Conservation (phyloP, 2,329 filamentous ascomycete species). For the Metarhizium sp. region DNA sequence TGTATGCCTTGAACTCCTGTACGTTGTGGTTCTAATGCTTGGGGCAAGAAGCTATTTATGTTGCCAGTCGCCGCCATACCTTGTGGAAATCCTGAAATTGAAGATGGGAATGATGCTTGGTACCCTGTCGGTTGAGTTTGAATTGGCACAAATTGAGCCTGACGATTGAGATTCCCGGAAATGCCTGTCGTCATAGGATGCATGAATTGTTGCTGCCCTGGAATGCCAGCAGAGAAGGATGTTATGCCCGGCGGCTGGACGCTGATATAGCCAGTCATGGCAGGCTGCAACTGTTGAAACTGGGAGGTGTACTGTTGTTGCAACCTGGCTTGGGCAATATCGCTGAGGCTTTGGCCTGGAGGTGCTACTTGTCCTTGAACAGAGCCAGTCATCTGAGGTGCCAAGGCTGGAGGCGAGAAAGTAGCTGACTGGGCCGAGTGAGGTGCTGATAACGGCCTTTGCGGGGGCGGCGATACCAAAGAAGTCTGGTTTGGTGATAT, state of each 20-base stretch:
- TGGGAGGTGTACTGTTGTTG: slow-evolving; percentile 50
- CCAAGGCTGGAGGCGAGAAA: slow-evolving; percentile 66
- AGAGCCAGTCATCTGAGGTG: slow-evolving; percentile 75
- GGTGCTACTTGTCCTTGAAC: slow-evolving; percentile 55
- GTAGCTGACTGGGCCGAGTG: slow-evolving; percentile 66
- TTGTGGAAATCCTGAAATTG: slow-evolving; percentile 33
- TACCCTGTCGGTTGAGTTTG: slow-evolving; percentile 60
- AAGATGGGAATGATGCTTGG: slow-evolving; percentile 26
- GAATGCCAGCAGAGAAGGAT: slow-evolving; percentile 25
- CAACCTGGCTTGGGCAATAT: slow-evolving; percentile 57
- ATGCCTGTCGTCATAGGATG: slow-evolving; percentile 42
- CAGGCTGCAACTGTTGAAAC: slow-evolving; percentile 33
- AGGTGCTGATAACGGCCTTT: slow-evolving; percentile 78
- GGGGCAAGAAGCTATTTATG: slow-evolving; percentile 50
- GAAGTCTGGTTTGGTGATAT: slow-evolving; percentile 48
- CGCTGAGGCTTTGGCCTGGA: slow-evolving; percentile 67
- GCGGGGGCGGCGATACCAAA: slow-evolving; percentile 64
- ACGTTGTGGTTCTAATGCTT: slow-evolving; percentile 49
- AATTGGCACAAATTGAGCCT: slow-evolving; percentile 35
- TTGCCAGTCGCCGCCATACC: slow-evolving; percentile 31
- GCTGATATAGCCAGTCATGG: slow-evolving; percentile 24
- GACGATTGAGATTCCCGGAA: slow-evolving; percentile 24
- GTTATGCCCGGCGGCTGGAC: slow-evolving; percentile 27
- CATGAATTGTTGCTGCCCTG: slow-evolving; percentile 25
- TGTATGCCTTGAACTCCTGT: slow-evolving; percentile 42